These are phyloP conservation scores for Tricholoma flavovirens DNA, from an alignment of 768 basidiomycete genomes.

Conservation along the genomic window DNA sequence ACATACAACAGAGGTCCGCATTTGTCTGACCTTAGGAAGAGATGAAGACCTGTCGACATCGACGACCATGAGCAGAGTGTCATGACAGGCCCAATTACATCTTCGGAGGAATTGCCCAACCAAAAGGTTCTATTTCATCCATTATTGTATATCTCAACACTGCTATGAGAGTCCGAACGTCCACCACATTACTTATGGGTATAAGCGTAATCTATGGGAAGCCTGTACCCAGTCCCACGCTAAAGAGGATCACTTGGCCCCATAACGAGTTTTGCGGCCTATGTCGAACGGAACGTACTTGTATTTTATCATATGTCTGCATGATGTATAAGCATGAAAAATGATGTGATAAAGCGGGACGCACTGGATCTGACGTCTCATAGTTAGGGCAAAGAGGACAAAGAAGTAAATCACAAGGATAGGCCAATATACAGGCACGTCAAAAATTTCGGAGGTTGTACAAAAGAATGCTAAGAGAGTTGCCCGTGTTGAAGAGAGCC, in stretches of 20 bases:
- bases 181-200: background rate
- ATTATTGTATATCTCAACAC: background rate
- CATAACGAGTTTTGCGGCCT: conserved; percentile 86
- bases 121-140: background rate
- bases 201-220: background rate
- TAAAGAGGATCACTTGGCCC: conserved; percentile 31
- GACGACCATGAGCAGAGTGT: too few species aligned
- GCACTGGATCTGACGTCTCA: conserved; percentile 94
- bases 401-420: conserved; percentile 97
- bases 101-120: background rate
- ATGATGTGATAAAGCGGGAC: conserved; percentile 25
- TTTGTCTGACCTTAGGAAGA: too few species aligned
- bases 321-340: background rate
- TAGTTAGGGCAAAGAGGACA: conserved; percentile 89
- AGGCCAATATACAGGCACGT: conserved; percentile 99
- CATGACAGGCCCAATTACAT: too few species aligned
- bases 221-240: background rate
- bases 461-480: conserved; percentile 75
- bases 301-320: conserved; percentile 98
- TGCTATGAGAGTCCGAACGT: background rate
- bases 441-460: conserved; percentile 80
- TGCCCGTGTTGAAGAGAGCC: conserved; percentile 90
- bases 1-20: too few species aligned
- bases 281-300: conserved; percentile 95
- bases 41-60: background rate